phyloP scores from a whole-genome alignment of 306 rosid genomes.

The Vigna angularis region DNA sequence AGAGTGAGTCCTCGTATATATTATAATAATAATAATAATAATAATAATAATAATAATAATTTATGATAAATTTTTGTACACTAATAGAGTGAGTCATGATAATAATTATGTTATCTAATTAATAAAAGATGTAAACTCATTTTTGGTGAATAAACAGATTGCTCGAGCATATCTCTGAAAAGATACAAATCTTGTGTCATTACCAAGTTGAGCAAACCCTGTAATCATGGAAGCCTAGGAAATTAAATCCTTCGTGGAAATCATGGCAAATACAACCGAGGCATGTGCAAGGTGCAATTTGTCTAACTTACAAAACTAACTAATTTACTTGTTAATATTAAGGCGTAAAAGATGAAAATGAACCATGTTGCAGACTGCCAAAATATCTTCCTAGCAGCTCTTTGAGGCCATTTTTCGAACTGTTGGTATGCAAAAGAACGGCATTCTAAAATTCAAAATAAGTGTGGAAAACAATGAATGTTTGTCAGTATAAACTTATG shows the following conservation, averaged over 20 bases:
- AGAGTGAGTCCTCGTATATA: too few species aligned
- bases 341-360: constrained; percentile 15
- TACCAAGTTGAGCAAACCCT: constrained; percentile 74
- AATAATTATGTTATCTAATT: too few species aligned
- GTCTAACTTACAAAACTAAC: constrained; percentile 34
- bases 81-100: too few species aligned
- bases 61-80: too few species aligned
- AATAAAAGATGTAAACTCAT: too few species aligned
- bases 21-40: too few species aligned
- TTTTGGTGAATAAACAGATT: too few species aligned
- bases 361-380: not conserved
- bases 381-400: not conserved
- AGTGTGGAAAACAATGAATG: not conserved
- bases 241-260: constrained; percentile 26
- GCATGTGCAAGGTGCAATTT: constrained; percentile 51
- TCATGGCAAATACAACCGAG: constrained; percentile 56
- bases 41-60: too few species aligned
- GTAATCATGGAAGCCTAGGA: constrained; percentile 77
- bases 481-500: not conserved
- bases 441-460: constrained; percentile 15
- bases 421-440: constrained; percentile 34
- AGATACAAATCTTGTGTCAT: constrained; percentile 64
- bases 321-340: not conserved
- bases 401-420: constrained; percentile 32
- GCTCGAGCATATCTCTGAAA: constrained; percentile 64